Percentiles rank a stretch among this genome's conserved stretches.
These are phyloP conservation scores for Ganoderma resinaceum DNA, from an alignment of 1,284 basidiomycete genomes.

Conservation along the genomic window DNA sequence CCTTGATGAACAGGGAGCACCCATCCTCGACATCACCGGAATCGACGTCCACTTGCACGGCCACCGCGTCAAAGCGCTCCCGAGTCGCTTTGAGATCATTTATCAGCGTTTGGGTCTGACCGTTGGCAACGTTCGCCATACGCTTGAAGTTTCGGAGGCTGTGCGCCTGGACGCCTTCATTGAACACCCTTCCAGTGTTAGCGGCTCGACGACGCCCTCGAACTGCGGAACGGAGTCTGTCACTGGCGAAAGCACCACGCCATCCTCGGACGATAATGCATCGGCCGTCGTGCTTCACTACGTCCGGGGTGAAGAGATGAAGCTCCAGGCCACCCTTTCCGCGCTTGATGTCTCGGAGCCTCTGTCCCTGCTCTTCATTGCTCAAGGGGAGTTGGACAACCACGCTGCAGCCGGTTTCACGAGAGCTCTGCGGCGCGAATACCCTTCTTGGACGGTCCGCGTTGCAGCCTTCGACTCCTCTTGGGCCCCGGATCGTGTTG, in stretches of 20 bases:
- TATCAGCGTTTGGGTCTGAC: conserved; percentile 5
- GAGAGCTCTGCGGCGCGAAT: conserved; percentile 20
- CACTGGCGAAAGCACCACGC: neutral
- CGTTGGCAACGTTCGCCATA: neutral
- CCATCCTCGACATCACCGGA: conserved; percentile 25
- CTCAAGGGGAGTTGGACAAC: conserved; percentile 7
- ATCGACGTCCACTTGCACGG: conserved; percentile 31
- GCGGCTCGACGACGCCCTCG: neutral
- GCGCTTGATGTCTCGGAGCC: conserved; percentile 3
- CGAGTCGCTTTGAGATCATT: conserved; percentile 27
- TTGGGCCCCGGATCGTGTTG: neutral
- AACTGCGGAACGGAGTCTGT: neutral
- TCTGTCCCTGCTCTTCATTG: conserved; percentile 11
- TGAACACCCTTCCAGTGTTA: neutral
- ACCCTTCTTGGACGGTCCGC: conserved; percentile 17
- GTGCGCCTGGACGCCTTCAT: neutral
- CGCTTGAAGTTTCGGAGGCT: neutral
- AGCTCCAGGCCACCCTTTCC: conserved; percentile 9
- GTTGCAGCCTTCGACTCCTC: conserved; percentile 12
- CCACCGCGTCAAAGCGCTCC: conserved; percentile 14
- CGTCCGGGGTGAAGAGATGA: conserved; percentile 17
- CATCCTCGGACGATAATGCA: neutral
- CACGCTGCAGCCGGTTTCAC: conserved; percentile 20
- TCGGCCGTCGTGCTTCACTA: conserved; percentile 9
- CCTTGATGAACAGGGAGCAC: conserved; percentile 24